Evolutionary conservation across 805 yeast species (phyloP).

Genomic region (Candida sakaeoensis): DNA sequence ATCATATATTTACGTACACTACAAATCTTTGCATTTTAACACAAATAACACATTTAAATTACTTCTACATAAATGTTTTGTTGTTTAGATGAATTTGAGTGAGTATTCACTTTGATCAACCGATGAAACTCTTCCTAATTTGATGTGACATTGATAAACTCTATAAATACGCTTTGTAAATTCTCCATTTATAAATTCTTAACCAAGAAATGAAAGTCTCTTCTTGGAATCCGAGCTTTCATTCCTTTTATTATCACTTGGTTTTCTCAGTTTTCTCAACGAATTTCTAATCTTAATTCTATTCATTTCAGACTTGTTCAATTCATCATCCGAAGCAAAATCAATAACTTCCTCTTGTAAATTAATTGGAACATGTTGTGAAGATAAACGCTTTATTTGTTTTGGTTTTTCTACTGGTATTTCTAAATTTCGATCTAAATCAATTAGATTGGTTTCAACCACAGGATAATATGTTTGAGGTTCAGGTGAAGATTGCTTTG

Average conservation of each 20-base stretch:
- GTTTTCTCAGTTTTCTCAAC: conserved; percentile 26
- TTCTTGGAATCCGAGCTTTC: conserved; percentile 22
- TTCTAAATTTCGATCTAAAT: conserved; percentile 20
- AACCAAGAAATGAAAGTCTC: conserved; percentile 12
- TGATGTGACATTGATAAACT: no score
- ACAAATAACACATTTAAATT: no score
- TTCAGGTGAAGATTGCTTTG: conserved; percentile 6
- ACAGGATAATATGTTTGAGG: neutral
- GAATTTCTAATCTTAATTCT: conserved; percentile 39
- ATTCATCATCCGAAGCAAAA: conserved; percentile 45
- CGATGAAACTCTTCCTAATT: no score
- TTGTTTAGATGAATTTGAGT: no score
- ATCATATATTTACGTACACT: no score
- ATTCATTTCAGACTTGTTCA: conserved; percentile 34
- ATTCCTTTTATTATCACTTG: conserved; percentile 28
- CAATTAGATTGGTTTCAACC: conserved; percentile 29
- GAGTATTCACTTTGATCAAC: no score
- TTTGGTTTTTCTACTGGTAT: conserved; percentile 18
- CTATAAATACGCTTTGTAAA: no score
- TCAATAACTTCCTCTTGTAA: conserved; percentile 44
- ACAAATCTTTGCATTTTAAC: no score
- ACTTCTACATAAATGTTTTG: no score
- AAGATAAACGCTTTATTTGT: conserved; percentile 31
- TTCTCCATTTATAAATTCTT: no score
- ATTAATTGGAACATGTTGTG: conserved; percentile 22